A percentile compares a stretch with the other conserved stretches of the same genome.
Evolutionary conservation across 2,329 filamentous ascomycete species (phyloP).

Genomic region (Exutisphaerella laricina): DNA sequence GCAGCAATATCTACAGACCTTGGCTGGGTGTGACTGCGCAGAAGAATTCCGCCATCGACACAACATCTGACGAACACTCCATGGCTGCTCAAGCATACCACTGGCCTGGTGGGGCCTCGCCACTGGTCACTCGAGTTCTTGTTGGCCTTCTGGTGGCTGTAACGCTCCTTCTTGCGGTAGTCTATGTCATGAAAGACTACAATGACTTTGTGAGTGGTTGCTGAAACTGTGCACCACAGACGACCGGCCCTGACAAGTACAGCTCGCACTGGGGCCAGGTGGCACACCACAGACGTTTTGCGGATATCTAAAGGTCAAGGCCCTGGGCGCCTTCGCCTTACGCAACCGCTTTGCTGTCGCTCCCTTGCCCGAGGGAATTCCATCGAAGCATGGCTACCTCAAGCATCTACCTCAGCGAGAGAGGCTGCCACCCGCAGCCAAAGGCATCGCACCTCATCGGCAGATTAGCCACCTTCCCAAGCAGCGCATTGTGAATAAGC

Average conservation of each 20-base stretch:
- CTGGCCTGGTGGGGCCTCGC: too few species aligned
- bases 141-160: neutral
- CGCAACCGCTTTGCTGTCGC: constrained; percentile 63
- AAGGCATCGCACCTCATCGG: constrained; percentile 74
- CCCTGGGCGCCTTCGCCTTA: constrained; percentile 65
- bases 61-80: too few species aligned
- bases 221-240: too few species aligned
- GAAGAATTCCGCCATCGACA: too few species aligned
- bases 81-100: too few species aligned
- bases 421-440: constrained; percentile 61
- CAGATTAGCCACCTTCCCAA: constrained; percentile 65
- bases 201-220: constrained; percentile 6
- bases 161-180: neutral
- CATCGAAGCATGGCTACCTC: constrained; percentile 57
- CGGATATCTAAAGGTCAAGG: constrained; percentile 69
- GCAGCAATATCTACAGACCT: too few species aligned
- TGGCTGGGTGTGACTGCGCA: too few species aligned
- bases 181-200: constrained; percentile 7
- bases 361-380: constrained; percentile 45
- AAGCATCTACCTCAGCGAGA: constrained; percentile 54
- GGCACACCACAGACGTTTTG: constrained; percentile 68
- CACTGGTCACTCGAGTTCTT: neutral
- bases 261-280: constrained; percentile 63
- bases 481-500: constrained; percentile 48
- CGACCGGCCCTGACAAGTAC: too few species aligned